phyloP scores from a whole-genome alignment of 176 grass and related monocot genomes.

The Alloteropsis semialata region DNA sequence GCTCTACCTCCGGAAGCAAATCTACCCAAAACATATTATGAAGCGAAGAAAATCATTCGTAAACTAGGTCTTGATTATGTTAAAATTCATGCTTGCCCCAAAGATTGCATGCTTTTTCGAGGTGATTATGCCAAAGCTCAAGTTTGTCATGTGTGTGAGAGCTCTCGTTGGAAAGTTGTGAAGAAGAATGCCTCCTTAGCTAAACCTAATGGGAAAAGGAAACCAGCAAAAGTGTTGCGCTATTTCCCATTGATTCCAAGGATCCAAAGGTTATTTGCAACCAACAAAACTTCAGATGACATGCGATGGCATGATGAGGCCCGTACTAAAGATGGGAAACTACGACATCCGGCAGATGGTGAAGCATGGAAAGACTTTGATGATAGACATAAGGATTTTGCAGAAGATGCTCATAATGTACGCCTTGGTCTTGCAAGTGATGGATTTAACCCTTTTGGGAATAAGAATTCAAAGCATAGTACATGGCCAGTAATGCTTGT shows the following conservation, averaged over 20 bases:
- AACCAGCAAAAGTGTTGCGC: constrained; percentile 18
- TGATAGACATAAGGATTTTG: neutral
- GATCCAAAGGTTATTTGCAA: constrained; percentile 13
- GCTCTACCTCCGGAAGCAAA: neutral
- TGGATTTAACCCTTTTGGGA: constrained; percentile 15
- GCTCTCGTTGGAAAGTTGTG: neutral
- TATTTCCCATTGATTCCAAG: constrained; percentile 35
- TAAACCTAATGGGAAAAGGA: neutral
- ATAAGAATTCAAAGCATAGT: constrained; percentile 19
- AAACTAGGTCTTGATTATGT: neutral
- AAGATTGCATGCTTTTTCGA: constrained; percentile 21
- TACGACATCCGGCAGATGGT: neutral
- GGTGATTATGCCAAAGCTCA: neutral
- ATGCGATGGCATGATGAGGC: constrained; percentile 4
- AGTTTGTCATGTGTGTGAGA: neutral
- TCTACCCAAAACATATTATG: constrained; percentile 20
- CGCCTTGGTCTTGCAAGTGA: constrained; percentile 8
- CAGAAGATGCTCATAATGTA: neutral
- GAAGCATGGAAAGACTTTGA: neutral
- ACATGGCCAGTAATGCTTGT: constrained; percentile 28
- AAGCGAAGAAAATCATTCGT: constrained; percentile 25
- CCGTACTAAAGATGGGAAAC: neutral
- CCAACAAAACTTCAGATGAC: neutral
- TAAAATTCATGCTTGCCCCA: constrained; percentile 38
- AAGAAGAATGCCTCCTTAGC: neutral